Base-by-base conservation (phyloP, 2,329 filamentous ascomycete species). In the Penicillium corylophilum region DNA sequence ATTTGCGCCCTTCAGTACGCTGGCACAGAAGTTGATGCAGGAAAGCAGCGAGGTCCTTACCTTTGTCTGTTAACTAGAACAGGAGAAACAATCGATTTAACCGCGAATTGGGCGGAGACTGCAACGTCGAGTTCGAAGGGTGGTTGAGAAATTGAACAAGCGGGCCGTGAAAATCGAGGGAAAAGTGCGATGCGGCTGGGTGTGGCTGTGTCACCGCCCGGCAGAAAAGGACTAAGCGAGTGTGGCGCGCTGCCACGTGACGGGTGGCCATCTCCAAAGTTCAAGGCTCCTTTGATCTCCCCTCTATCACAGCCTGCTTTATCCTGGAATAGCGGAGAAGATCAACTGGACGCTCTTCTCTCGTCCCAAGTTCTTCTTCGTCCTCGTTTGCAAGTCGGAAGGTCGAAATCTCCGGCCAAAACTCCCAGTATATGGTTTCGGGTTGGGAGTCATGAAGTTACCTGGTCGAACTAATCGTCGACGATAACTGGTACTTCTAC, bases 21-120 rank as follows among this genome's bases (percentile, higher is more conserved):
- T 22, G 24, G 36, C 28, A 48, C 13, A 15, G n/a, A 23, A 16
- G 24, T 35, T 26, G 18, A 39, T 42, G 31, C 44, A n/a, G 15
- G 20, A 5, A 29, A 13, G 10, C 16, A 16, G 33, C 13, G 23
- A 39, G 15, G 44, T 22, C 66, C 65, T 53, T 66, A 71, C 64
- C 53, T 60, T 55, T 47, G 51, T 53, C 56, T 56, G 63, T 63
- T 57, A 59, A 64, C 60, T 57, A 65, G 77, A 80, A 79, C 77
- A 75, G 65, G 77, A 80, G 77, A 79, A 75, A 91, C 93, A 97
- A 97, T 97, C 93, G 86, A 88, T 95, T 97, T 95, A 96, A 96
- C 93, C 93, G 91, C 89, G 77, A 70, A 77, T 86, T 89, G 86
- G 83, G 88, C 92, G 93, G 93, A 96, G 93, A 97, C 93, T 96